Evolutionary conservation across 1,284 basidiomycete species (phyloP).

Genomic region (Pholiota adiposa): DNA sequence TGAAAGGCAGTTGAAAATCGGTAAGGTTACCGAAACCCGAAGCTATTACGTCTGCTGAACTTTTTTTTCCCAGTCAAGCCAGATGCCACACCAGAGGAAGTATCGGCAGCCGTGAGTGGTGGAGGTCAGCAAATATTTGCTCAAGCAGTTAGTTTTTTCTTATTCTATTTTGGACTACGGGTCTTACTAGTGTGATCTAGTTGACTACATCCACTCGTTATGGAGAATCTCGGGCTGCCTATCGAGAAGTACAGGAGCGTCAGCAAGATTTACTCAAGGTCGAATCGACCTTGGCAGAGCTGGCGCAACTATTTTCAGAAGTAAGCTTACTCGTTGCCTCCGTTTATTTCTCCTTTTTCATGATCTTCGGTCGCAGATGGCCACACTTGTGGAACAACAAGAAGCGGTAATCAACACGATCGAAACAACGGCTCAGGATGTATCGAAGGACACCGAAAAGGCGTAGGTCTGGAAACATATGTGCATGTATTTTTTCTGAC

Average conservation of each 20-base stretch:
- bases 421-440: constrained; percentile 63
- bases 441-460: constrained; percentile 69
- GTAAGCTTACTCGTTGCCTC: constrained; percentile 37
- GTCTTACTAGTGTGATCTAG: constrained; percentile 40
- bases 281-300: constrained; percentile 85
- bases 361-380: constrained; percentile 58
- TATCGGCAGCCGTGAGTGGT: constrained; percentile 76
- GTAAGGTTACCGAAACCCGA: constrained; percentile 36
- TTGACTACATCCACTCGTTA: constrained; percentile 75
- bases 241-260: constrained; percentile 89
- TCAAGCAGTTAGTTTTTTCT: constrained; percentile 69
- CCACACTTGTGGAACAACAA: constrained; percentile 78
- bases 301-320: constrained; percentile 89
- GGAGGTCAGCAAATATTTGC: constrained; percentile 79
- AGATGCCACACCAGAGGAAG: constrained; percentile 85
- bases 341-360: neutral
- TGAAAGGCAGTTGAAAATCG: constrained; percentile 90
- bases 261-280: constrained; percentile 90
- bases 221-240: constrained; percentile 83
- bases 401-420: constrained; percentile 74
- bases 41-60: constrained; percentile 2
- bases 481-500: neutral
- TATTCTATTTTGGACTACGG: neutral
- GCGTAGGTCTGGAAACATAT: constrained; percentile 55
- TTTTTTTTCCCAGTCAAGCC: constrained; percentile 75